These are phyloP conservation scores for Fistulinella prunicolor DNA, from an alignment of 768 basidiomycete genomes.

Conservation along the genomic window DNA sequence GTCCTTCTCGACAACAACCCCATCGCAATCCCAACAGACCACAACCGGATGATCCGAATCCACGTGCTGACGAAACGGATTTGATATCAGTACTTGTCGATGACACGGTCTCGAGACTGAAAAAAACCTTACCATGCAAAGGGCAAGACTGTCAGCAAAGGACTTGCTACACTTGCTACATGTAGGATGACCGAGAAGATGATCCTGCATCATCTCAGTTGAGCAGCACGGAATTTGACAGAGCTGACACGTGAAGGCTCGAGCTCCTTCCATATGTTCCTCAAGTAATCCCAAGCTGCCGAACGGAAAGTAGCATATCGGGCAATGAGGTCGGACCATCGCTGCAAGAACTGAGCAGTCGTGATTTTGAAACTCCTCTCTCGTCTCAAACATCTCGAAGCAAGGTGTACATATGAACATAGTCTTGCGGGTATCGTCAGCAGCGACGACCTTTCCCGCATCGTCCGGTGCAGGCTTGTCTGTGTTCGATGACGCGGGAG, in stretches of 20 bases:
- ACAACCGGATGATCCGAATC: constrained; percentile 22
- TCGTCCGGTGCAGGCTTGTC: neutral
- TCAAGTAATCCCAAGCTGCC: constrained; percentile 16
- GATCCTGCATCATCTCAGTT: constrained; percentile 24
- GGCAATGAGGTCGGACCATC: constrained; percentile 18
- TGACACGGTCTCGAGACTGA: neutral
- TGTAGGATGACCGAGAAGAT: constrained; percentile 21
- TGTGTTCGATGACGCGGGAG: neutral
- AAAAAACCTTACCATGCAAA: constrained; percentile 19
- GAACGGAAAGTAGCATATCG: constrained; percentile 22
- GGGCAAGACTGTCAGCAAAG: constrained; percentile 19
- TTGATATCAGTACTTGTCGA: neutral
- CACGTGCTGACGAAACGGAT: constrained; percentile 18
- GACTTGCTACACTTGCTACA: constrained; percentile 21
- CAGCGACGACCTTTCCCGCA: neutral
- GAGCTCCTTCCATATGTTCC: constrained; percentile 15
- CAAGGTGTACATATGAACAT: constrained; percentile 16
- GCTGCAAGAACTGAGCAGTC: constrained; percentile 10
- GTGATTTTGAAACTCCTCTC: constrained; percentile 11
- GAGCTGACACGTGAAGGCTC: constrained; percentile 17
- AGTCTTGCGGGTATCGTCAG: neutral
- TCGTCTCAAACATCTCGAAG: constrained; percentile 11
- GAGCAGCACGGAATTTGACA: constrained; percentile 23
- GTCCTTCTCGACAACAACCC: constrained; percentile 19
- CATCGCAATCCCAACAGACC: constrained; percentile 32